These are phyloP conservation scores for Gomphus bonarii DNA, from an alignment of 1,284 basidiomycete genomes.

Conservation along the genomic window DNA sequence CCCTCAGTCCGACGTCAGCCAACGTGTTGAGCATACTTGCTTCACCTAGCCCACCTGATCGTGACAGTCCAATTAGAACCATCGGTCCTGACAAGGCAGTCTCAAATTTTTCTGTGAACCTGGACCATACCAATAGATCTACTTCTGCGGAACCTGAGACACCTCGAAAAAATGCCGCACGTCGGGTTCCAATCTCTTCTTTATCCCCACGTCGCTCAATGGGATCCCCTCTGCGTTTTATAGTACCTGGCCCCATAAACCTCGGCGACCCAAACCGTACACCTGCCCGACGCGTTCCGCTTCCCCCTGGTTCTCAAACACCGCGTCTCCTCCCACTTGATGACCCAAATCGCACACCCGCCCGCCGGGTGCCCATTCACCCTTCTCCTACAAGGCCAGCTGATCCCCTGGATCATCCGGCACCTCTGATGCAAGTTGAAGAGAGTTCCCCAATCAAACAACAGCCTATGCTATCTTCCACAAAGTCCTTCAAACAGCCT, in stretches of 20 bases:
- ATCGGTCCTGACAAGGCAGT: background rate
- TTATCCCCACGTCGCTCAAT: slow-evolving; percentile 11
- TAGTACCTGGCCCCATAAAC: slow-evolving; percentile 25
- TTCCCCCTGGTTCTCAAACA: slow-evolving; percentile 29
- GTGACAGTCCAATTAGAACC: background rate
- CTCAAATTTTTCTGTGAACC: background rate
- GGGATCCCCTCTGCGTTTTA: slow-evolving; percentile 4
- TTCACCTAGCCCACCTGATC: slow-evolving; percentile 4
- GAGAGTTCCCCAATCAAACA: background rate
- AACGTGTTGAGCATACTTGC: slow-evolving; percentile 22
- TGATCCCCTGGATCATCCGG: slow-evolving; percentile 18
- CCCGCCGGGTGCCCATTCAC: slow-evolving; percentile 40
- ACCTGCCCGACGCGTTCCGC: slow-evolving; percentile 50
- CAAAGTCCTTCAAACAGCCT: background rate
- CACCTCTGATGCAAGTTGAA: background rate
- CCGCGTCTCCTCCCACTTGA: slow-evolving; percentile 27
- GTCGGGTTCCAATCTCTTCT: slow-evolving; percentile 13
- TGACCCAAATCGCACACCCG: slow-evolving; percentile 40
- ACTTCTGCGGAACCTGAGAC: background rate
- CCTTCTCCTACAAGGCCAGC: slow-evolving; percentile 12
- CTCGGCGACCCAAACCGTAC: slow-evolving; percentile 34
- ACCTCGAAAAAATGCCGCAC: background rate
- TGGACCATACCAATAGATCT: background rate
- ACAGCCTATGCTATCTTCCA: background rate
- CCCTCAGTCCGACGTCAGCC: slow-evolving; percentile 28